Base-by-base conservation (phyloP, 1,284 basidiomycete species). In the Apiotrichum domesticum region DNA sequence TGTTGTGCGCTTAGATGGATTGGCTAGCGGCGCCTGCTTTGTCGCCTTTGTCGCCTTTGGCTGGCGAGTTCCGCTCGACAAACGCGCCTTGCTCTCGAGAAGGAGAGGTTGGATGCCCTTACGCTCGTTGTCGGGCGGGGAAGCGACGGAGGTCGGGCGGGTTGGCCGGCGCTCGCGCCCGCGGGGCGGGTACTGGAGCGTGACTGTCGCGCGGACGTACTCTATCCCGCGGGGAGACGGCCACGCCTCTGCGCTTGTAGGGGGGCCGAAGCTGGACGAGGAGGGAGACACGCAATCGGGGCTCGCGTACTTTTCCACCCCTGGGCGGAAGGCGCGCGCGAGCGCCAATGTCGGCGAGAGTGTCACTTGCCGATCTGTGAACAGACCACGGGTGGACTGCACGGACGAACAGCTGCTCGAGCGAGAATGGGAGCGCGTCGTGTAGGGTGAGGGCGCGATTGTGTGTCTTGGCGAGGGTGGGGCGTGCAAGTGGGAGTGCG, bases 261-360 rank as follows among this genome's bases (percentile, higher is more conserved):
- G 21, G 21, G 21, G 21, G 21, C 21, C 21, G 21, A 21, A 21
- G 21, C 21, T 21, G 21, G 21, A 21, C 21, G 21, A 21, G 21
- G 21, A 21, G 21, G 21, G 21, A 21, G 21, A 21, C 21, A 21
- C 21, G 21, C 21, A 21, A 21, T 21, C 21, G 21, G 21, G 21
- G 21, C 21, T 21, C 21, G 21, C 21, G 21, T 21, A 21, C 21
- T 21, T 21, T 21, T 21, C 21, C 21, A 21, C 21, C 21, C 21
- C 21, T 21, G 21, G 21, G 21, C 21, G 21, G 21, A 21, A 21
- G 21, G 21, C 8, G 37, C 47, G 47, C 47, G 47, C 47, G 7
- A 49, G 47, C 15, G 47, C 47, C 8, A 49, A 35, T 9, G 47
- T 49, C n/a, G 47, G 47, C 35, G 47, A 49, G 35, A 49, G 37